Evolutionary conservation across 352 stramenopile genomes (phyloP), one percentile per base, ranked within the genome.

Genomic region (Phytophthora pseudosyringae): DNA sequence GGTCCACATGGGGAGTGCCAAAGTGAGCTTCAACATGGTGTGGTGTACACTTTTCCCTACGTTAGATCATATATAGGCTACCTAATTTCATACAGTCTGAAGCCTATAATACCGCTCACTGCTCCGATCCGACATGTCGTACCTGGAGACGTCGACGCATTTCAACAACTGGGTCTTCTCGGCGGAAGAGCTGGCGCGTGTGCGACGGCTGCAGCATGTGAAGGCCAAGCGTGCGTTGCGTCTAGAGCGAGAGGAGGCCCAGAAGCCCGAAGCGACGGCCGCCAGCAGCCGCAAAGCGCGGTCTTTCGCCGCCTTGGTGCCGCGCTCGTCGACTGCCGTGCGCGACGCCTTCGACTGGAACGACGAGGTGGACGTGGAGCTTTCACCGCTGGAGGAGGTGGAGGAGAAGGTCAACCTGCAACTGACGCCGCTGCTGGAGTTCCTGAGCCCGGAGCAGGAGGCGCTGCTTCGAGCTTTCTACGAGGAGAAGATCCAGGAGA

Each of bases 141-240:
- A 96, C 71, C 73, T 96, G 35, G 47, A 81, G 56, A 79, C 78
- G 65, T 94, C 88, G 71, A 94, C 88, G 68, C 88, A 96, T 76
- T 92, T 94, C 60, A 94, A 94, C 75, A 96, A 94, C 71, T 96
- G 88, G 88, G 67, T 96, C 66, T 93, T 96, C 75, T 80, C 75
- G 32, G 25, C 29, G 8, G 84, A 90, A 18, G 71, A 93, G 57
- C 78, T 96, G 26, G 41, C 48, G 56, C 78, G 69, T 43, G 71
- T 88, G n/a, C 71, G 80, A 6, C 65, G 77, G 3, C 64, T 96
- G 41, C 83, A 86, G 33, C 68, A 86, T 64, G 67, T 93, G 18
- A 94, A 94, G 68, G 73, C 65, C 1, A 78, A 81, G 46, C 78
- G 76, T 15, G 67, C 80, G 35, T 64, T 93, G 61, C 85, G 83